Conservation (phyloP, 1,139 yeast genomes). For the Nakaseomyces sp. region DNA sequence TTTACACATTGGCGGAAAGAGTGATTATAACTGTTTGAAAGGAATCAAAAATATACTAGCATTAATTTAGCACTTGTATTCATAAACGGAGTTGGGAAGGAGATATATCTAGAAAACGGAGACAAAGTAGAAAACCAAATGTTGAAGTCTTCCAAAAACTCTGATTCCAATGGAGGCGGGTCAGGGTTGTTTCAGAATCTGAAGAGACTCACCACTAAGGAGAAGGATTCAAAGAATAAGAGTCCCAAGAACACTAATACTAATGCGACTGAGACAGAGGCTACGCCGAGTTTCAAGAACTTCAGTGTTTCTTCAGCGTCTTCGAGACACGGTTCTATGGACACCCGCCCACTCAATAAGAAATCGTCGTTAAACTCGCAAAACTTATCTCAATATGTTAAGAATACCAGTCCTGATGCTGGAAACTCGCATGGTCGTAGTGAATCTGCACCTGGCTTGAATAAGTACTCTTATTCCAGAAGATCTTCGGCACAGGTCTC, state of each 20-base stretch:
- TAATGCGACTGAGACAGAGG: not conserved
- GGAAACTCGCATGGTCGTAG: slow-evolving; percentile 16
- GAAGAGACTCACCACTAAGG: slow-evolving; percentile 13
- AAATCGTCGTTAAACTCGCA: slow-evolving; percentile 24
- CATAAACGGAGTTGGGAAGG: too few relatives aligned
- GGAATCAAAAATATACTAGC: too few relatives aligned
- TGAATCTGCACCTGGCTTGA: slow-evolving; percentile 17
- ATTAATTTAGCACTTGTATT: too few relatives aligned
- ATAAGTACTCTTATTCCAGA: slow-evolving; percentile 28
- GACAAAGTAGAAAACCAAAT: not conserved
- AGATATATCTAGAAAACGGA: not conserved
- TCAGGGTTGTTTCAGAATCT: slow-evolving; percentile 16
- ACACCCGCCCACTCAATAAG: slow-evolving; percentile 23
- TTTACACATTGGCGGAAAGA: too few relatives aligned
- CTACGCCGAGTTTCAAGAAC: not conserved
- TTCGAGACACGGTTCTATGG: slow-evolving; percentile 15
- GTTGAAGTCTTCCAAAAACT: slow-evolving; percentile 8
- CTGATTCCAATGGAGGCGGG: slow-evolving; percentile 6
- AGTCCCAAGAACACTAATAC: not conserved
- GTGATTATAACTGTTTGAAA: not conserved
- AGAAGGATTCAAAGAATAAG: slow-evolving; percentile 1
- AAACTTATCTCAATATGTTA: slow-evolving; percentile 25
- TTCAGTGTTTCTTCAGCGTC: slow-evolving; percentile 5
- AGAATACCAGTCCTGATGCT: slow-evolving; percentile 10
- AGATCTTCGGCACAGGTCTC: slow-evolving; percentile 20